Percentiles rank a stretch among this genome's conserved stretches.
phyloP scores from a whole-genome alignment of 2,329 filamentous ascomycete species.

The Cordyceps tenuipes region DNA sequence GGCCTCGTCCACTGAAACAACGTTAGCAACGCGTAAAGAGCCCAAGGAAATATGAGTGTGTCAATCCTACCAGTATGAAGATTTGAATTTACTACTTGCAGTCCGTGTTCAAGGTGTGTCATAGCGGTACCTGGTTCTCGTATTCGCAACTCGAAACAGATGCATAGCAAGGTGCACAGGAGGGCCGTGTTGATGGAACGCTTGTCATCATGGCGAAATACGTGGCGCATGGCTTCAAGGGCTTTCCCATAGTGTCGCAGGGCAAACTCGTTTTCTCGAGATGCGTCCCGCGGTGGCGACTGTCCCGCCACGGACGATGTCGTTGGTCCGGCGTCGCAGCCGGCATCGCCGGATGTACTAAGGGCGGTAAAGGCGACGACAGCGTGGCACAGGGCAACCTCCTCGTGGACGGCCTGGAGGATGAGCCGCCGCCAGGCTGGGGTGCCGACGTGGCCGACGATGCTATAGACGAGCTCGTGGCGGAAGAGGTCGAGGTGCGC shows the following conservation, averaged over 20 bases:
- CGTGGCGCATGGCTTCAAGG: conserved; percentile 9
- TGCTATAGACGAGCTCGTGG: conserved; percentile 14
- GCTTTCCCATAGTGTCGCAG: conserved; percentile 12
- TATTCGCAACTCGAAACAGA: conserved; percentile 16
- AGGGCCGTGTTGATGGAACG: conserved; percentile 12
- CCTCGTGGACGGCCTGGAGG: conserved; percentile 12
- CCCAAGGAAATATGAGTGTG: background rate
- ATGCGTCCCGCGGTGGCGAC: background rate
- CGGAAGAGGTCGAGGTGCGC: conserved; percentile 12
- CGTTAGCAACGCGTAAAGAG: background rate
- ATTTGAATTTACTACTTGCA: conserved; percentile 12
- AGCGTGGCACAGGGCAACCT: conserved; percentile 12
- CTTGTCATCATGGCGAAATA: conserved; percentile 7
- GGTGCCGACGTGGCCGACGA: conserved; percentile 11
- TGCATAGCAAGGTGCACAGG: conserved; percentile 14
- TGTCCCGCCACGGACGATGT: background rate
- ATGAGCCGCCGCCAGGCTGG: conserved; percentile 13
- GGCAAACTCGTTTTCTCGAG: conserved; percentile 11
- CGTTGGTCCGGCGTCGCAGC: background rate
- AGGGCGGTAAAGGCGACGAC: conserved; percentile 13
- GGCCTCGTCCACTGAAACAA: conserved; percentile 11
- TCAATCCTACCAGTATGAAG: conserved; percentile 4
- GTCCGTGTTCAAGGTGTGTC: conserved; percentile 12
- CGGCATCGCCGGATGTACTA: background rate
- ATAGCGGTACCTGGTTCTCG: conserved; percentile 7